Conservation (phyloP, 2,329 filamentous ascomycete species). For the Calonectria pseudoreteaudii region DNA sequence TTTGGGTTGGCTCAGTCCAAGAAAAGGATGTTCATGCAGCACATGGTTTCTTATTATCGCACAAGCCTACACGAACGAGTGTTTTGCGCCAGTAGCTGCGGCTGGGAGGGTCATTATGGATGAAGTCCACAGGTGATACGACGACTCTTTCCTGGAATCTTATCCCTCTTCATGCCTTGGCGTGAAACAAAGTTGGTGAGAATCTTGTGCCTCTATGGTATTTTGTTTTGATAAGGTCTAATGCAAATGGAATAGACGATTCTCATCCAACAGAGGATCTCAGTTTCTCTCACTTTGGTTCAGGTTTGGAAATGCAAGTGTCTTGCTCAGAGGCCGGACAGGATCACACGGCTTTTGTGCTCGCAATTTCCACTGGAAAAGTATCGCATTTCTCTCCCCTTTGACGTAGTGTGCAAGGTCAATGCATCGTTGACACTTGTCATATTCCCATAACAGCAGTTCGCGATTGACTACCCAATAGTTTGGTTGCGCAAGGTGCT, state of each 20-base stretch:
- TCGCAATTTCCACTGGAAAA: too few species aligned
- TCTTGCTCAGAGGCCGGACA: background rate
- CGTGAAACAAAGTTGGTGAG: constrained; percentile 19
- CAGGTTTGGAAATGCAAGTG: background rate
- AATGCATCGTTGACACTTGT: background rate
- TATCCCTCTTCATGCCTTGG: background rate
- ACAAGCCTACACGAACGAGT: background rate
- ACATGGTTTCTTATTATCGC: background rate
- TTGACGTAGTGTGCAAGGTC: background rate
- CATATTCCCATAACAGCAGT: background rate
- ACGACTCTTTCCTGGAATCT: background rate
- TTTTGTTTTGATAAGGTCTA: constrained; percentile 10
- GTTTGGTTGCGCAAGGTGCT: background rate
- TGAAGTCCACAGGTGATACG: background rate
- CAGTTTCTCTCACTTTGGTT: constrained; percentile 1
- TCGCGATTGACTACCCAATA: background rate
- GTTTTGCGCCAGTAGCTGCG: background rate
- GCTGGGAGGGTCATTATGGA: background rate
- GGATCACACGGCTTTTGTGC: background rate
- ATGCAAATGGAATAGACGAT: constrained; percentile 17
- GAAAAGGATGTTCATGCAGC: background rate
- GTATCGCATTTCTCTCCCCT: background rate
- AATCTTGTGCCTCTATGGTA: constrained; percentile 9
- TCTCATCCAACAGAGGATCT: background rate
- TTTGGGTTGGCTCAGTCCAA: background rate